A percentile compares a stretch with the other conserved stretches of the same genome.
Conservation (phyloP, 1,139 yeast species). For the Nematodospora anomalae region DNA sequence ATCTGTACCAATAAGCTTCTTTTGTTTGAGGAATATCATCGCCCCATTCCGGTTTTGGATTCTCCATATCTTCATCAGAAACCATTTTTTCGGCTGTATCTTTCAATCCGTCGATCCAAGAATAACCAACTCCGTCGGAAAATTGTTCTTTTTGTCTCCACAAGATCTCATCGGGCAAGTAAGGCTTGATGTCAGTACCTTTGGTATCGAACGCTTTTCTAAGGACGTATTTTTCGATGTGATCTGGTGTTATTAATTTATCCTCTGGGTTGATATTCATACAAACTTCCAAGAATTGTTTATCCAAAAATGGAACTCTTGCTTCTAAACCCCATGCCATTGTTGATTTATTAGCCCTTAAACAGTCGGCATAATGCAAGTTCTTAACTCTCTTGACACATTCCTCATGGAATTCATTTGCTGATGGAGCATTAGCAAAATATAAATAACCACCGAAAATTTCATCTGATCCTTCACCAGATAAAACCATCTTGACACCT, state of each 20-base stretch:
- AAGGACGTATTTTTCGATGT: conserved; percentile 89
- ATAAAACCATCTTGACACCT: conserved; percentile 98
- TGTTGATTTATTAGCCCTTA: conserved; percentile 98
- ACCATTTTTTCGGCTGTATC: conserved; percentile 89
- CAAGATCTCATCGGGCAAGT: conserved; percentile 91
- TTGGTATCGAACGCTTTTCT: conserved; percentile 98
- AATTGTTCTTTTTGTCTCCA: conserved; percentile 99
- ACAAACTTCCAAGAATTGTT: conserved; percentile 84
- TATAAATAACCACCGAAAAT: conserved; percentile 97
- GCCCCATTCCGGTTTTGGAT: conserved; percentile 97
- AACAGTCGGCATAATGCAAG: conserved; percentile 95
- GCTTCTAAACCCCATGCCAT: conserved; percentile 99
- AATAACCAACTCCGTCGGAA: conserved; percentile 98
- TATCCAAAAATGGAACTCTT: conserved; percentile 98
- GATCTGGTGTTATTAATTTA: conserved; percentile 70
- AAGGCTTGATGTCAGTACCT: conserved; percentile 68
- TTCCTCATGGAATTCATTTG: conserved; percentile 90
- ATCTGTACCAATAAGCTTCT: conserved; percentile 99
- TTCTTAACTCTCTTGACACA: conserved; percentile 94
- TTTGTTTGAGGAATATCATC: conserved; percentile 90
- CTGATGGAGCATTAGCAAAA: conserved; percentile 94
- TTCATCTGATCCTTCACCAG: conserved; percentile 99
- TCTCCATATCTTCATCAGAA: conserved; percentile 83
- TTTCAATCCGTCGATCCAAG: conserved; percentile 98
- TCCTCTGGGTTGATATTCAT: conserved; percentile 95